Evolutionary conservation across 139 green algal species (phyloP), one percentile per base, ranked within the genome.

Genomic region (Auxenochlorella protothecoides): DNA sequence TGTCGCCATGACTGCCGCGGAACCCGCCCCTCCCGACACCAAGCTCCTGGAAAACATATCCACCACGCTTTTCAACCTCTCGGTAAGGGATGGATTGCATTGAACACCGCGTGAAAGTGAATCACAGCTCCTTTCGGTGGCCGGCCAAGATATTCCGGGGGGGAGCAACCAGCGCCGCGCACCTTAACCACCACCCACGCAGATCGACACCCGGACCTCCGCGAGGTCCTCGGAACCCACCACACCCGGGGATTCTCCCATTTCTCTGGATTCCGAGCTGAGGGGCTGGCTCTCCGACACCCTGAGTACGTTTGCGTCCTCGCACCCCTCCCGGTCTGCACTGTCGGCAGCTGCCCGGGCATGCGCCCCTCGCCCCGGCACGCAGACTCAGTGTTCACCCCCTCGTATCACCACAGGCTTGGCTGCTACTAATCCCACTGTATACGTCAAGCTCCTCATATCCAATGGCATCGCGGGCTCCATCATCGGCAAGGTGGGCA

Each of bases 371-470:
- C 57, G 57, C 57, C 57, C 11, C 9, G 11, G 9, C 57, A 9
- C 57, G 9, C 57, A 15, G 0, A 9, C 57, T 11, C 57, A 62
- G 9, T 11, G 9, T 62, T 62, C 57, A 9, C 57, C 57, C 11
- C 27, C 27, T 44, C 27, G 27, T 44, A 44, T 62, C 9, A 11
- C 11, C 65, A 8, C 44, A 56, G 27, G n/a, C 16, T 12, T 56
- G 5, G 63, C 55, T 5, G 15, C 62, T 3, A 68, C 13, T 52
- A 72, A 77, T 16, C 66, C 59, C 59, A 72, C 72, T 12, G 52
- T 82, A 3, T 78, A 82, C 53, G n/a, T 73, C 4, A 92, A 90
- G 71, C 83, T 94, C n/a, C 78, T 95, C 13, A 69, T 95, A 9
- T 83, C 72, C 60, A 93, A 92, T 65, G 74, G 80, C 6, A 80